A percentile compares a stretch with the other conserved stretches of the same genome.
Evolutionary conservation across 306 rosid species (phyloP).

Genomic region (Purshia tridentata): DNA sequence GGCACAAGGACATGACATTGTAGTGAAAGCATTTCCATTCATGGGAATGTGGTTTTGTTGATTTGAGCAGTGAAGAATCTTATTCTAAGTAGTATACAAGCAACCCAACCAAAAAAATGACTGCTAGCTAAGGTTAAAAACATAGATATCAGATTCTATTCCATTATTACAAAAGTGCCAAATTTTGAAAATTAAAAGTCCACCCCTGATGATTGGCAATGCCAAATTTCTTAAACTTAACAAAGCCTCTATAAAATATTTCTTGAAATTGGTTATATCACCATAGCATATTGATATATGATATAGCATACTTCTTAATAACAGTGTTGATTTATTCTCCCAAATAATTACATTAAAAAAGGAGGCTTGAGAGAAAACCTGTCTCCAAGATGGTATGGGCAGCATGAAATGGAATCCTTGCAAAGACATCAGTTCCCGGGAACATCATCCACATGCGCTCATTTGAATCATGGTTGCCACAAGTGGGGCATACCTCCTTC

Average conservation of each 20-base stretch:
- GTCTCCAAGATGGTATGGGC: slow-evolving; percentile 77
- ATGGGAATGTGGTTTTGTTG: background rate
- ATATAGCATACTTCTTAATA: background rate
- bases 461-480: slow-evolving; percentile 73
- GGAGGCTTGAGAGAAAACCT: slow-evolving; percentile 35
- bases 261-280: background rate
- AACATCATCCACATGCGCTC: slow-evolving; percentile 83
- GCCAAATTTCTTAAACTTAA: background rate
- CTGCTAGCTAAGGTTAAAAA: background rate
- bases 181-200: background rate
- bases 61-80: background rate
- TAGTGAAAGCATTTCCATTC: background rate
- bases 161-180: background rate
- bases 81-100: background rate
- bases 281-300: background rate
- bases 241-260: background rate
- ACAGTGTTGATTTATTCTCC: background rate
- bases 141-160: background rate
- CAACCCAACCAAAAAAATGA: background rate
- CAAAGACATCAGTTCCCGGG: slow-evolving; percentile 78
- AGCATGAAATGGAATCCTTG: slow-evolving; percentile 82
- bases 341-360: background rate
- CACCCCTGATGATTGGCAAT: background rate
- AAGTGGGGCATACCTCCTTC: slow-evolving; percentile 78
- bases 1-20: background rate